phyloP scores from a whole-genome alignment of 1,284 basidiomycete species.

The Malassezia brasiliensis region DNA sequence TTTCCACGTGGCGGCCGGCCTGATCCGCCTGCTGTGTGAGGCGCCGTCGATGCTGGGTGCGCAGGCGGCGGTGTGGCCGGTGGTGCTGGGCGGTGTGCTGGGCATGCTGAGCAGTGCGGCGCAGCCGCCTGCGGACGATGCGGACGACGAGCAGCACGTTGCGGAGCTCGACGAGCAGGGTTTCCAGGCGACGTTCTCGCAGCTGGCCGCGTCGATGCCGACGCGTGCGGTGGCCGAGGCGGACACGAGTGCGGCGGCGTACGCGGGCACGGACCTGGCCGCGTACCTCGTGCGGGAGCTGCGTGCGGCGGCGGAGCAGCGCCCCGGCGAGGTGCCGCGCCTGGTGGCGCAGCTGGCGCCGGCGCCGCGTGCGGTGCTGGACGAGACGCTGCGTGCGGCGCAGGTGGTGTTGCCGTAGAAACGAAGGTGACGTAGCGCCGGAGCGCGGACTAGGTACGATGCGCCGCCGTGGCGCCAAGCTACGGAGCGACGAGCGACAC shows the following conservation, averaged over 20 bases:
- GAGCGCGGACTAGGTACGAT: too few species aligned
- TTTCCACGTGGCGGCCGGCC: slow-evolving; percentile 73
- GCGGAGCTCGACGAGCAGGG: slow-evolving; percentile 83
- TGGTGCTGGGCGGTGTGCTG: slow-evolving; percentile 53
- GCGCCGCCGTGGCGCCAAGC: too few species aligned
- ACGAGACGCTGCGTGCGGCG: slow-evolving; percentile 7
- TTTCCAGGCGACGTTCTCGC: slow-evolving; percentile 86
- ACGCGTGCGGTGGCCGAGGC: slow-evolving; percentile 31
- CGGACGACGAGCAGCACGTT: slow-evolving; percentile 57
- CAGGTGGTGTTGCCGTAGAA: slow-evolving; percentile 2
- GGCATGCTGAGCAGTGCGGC: slow-evolving; percentile 61
- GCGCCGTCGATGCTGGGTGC: slow-evolving; percentile 60
- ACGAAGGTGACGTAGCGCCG: too few species aligned
- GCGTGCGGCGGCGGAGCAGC: background rate
- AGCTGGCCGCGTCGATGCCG: slow-evolving; percentile 63
- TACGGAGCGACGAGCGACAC: slow-evolving; percentile 13
- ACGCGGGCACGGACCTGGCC: slow-evolving; percentile 49
- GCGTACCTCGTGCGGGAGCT: slow-evolving; percentile 39
- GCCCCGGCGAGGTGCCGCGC: background rate
- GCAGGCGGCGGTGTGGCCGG: slow-evolving; percentile 46
- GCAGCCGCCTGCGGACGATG: slow-evolving; percentile 51
- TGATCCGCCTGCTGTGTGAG: slow-evolving; percentile 68
- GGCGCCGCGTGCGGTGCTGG: background rate
- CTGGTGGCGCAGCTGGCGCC: slow-evolving; percentile 4
- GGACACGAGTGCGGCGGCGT: slow-evolving; percentile 17